Evolutionary conservation across 257 asterid genomes (phyloP).

Genomic region (Jasminum sambac): DNA sequence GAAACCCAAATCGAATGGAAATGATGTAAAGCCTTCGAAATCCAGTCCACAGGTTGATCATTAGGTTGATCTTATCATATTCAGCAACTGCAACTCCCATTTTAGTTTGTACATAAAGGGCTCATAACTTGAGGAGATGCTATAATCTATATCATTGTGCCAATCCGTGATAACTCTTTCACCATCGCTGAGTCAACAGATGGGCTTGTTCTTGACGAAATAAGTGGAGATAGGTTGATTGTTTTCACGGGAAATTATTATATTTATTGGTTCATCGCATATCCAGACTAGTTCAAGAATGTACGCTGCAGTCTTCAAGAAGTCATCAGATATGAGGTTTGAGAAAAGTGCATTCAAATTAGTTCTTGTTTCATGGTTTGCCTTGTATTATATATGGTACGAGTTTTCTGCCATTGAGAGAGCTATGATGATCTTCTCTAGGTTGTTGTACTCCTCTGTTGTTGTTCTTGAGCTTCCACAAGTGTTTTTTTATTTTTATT

Average conservation of each 20-base stretch:
- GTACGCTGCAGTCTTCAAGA: constrained; percentile 15
- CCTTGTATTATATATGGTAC: too few relatives aligned
- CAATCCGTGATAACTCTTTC: constrained; percentile 21
- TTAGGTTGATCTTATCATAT: constrained; percentile 37
- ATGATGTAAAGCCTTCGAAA: constrained; percentile 42
- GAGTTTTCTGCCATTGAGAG: too few relatives aligned
- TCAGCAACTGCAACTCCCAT: constrained; percentile 29
- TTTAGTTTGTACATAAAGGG: constrained; percentile 48
- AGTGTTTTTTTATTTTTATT: too few relatives aligned
- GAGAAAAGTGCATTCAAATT: too few relatives aligned
- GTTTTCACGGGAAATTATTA: constrained; percentile 31
- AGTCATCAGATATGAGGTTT: background rate
- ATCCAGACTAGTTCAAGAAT: background rate
- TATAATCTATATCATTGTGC: constrained; percentile 26
- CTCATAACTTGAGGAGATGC: constrained; percentile 29
- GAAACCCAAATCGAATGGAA: constrained; percentile 37
- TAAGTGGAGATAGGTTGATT: constrained; percentile 32
- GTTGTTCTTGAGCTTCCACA: too few relatives aligned
- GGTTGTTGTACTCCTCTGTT: too few relatives aligned
- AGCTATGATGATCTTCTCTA: too few relatives aligned
- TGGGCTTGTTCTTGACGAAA: constrained; percentile 33
- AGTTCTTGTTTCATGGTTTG: too few relatives aligned
- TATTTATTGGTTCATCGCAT: constrained; percentile 34
- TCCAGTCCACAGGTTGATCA: constrained; percentile 30
- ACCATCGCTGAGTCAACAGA: constrained; percentile 32